Evolutionary conservation across 208 protist species (phyloP).

Genomic region (Wallacemonas sp.): DNA sequence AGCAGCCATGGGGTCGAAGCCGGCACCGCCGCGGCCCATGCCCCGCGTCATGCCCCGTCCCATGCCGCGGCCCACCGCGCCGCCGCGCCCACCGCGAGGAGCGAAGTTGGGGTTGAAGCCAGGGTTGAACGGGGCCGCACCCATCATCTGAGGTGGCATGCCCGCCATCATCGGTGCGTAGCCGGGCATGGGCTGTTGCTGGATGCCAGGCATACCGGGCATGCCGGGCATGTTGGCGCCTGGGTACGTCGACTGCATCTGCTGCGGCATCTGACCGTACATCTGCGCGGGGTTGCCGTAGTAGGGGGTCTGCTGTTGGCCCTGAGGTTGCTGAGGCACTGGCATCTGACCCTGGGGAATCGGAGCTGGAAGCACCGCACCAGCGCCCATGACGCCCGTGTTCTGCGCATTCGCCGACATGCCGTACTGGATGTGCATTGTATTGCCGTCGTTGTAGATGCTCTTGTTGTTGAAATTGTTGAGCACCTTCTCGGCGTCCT

Average conservation of each 20-base stretch:
- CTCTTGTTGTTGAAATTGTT: constrained; percentile 75
- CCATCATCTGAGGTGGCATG: constrained; percentile 17
- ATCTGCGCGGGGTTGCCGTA: constrained; percentile 13
- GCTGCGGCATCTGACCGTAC: constrained; percentile 17
- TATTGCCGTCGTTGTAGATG: constrained; percentile 90
- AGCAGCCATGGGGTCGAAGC: constrained; percentile 42
- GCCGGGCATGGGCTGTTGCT: not conserved
- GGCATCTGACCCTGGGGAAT: constrained; percentile 13
- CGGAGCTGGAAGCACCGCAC: constrained; percentile 1
- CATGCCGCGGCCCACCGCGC: constrained; percentile 2
- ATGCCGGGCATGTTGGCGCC: not conserved
- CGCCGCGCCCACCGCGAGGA: not conserved
- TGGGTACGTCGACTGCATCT: constrained; percentile 7
- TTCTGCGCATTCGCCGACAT: constrained; percentile 14
- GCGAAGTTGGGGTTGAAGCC: constrained; percentile 43
- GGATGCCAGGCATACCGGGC: not conserved
- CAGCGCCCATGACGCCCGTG: constrained; percentile 6
- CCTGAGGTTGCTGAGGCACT: constrained; percentile 20
- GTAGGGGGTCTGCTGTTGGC: constrained; percentile 11
- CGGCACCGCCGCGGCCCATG: constrained; percentile 20
- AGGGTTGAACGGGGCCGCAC: constrained; percentile 11
- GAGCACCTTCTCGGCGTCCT: constrained; percentile 64
- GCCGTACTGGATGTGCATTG: constrained; percentile 77
- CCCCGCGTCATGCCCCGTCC: constrained; percentile 10
- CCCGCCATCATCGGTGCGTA: constrained; percentile 7